Evolutionary conservation across 2,329 filamentous ascomycete genomes (phyloP).

Genomic region (Cordyceps javanica): DNA sequence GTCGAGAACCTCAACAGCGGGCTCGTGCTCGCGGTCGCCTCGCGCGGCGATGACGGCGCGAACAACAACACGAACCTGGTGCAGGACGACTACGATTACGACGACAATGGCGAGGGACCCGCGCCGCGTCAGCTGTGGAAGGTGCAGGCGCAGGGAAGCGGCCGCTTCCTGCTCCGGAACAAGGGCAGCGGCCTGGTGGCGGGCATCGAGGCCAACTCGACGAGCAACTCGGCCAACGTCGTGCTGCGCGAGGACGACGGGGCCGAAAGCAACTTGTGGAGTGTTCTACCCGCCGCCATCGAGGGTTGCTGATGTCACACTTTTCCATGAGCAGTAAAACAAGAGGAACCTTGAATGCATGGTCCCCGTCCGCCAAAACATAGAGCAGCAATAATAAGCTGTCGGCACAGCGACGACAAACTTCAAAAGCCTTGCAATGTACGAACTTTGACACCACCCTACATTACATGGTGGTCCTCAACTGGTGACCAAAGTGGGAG

Average conservation of each 20-base stretch:
- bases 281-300: conserved; percentile 5
- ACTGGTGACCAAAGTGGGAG: too few relatives aligned
- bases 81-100: conserved; percentile 10
- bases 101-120: neutral
- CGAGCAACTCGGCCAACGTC: conserved; percentile 13
- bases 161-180: conserved; percentile 15
- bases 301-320: conserved; percentile 3
- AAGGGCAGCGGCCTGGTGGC: conserved; percentile 15
- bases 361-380: too few relatives aligned
- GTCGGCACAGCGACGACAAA: too few relatives aligned
- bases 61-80: conserved; percentile 12
- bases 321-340: too few relatives aligned
- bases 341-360: too few relatives aligned
- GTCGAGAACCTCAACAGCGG: conserved; percentile 15
- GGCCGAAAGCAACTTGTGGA: conserved; percentile 15
- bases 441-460: too few relatives aligned
- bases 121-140: conserved; percentile 14
- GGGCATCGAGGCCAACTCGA: conserved; percentile 14
- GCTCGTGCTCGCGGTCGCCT: conserved; percentile 10
- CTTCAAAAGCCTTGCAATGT: too few relatives aligned
- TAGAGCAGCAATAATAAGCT: too few relatives aligned
- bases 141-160: conserved; percentile 7
- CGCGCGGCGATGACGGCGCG: too few relatives aligned
- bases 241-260: conserved; percentile 17
- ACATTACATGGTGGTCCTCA: too few relatives aligned